Base-by-base conservation (phyloP, 345 rosid genomes). In the Punica granatum region DNA sequence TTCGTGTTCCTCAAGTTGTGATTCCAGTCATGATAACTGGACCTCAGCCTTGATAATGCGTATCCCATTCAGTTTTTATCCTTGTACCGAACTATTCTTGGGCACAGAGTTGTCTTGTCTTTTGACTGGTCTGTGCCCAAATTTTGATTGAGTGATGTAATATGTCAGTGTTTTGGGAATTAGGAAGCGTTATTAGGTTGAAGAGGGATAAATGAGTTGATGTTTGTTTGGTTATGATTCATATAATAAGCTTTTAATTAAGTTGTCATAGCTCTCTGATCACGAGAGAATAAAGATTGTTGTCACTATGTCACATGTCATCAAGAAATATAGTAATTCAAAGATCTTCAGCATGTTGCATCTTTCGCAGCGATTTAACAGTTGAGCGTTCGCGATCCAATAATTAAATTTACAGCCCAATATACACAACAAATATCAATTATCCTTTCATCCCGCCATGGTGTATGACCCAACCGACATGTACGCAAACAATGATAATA, bases 1-100 rank as follows among this genome's bases (percentile, higher is more conserved):
- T 88, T 90, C 48, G 93, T 88, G 41, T 86, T 80, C 84, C 93
- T 88, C 72, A 84, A 90, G 83, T 66, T 88, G 70, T 90, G 84
- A 46, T 60, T 53, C 54, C 1, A 26, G 32, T 51, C 28, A n/a
- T 51, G 58, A 51, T 51, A 2, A 0, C 7, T 2, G 28, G 28
- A 7, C 0, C 33, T 7, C 61, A 4, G 33, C 60, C 32, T 7
- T 21, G 16, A n/a, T 12, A 12, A 33, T 54, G 16, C 25, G 3
- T 6, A 26, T 7, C 34, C 61, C 34, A 13, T 56, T 56, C 25
- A 18, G 33, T 11, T 30, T 56, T 15, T 11, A 26, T 25, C 30
- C 10, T 56, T 56, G 33, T 11, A 10, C 61, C 58, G 13, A 51
- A 51, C 23, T 51, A 12, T n/a, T 46, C 51, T 46, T 16, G 58